Conservation (phyloP, 2,329 filamentous ascomycete genomes). For the Phaeosphaeriaceae sp. region DNA sequence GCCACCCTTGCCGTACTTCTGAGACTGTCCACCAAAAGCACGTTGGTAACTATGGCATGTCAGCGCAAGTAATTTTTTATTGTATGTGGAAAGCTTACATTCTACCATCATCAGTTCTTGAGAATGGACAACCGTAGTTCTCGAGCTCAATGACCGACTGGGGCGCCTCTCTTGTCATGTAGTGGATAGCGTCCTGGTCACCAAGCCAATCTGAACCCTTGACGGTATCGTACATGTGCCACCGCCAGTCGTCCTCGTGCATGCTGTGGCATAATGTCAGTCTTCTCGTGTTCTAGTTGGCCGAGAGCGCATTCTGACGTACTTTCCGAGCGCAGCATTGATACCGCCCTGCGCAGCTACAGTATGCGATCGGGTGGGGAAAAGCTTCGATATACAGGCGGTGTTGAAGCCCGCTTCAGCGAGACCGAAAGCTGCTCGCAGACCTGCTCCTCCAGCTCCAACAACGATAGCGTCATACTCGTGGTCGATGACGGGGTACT, state of each 20-base stretch:
- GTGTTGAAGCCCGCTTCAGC: slow-evolving; percentile 91
- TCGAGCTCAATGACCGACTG: slow-evolving; percentile 93
- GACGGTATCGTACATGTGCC: slow-evolving; percentile 99
- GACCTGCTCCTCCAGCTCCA: slow-evolving; percentile 80
- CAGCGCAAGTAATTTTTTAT: slow-evolving; percentile 4
- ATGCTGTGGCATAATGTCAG: slow-evolving; percentile 62
- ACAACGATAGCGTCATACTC: slow-evolving; percentile 98
- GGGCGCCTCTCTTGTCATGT: slow-evolving; percentile 96
- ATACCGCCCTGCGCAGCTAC: slow-evolving; percentile 81
- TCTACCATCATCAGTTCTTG: slow-evolving; percentile 92
- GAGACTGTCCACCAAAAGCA: slow-evolving; percentile 96
- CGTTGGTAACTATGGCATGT: slow-evolving; percentile 78
- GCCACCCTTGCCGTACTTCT: slow-evolving; percentile 93
- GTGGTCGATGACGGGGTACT: slow-evolving; percentile 98
- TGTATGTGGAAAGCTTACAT: slow-evolving; percentile 64
- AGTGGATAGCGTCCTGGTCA: slow-evolving; percentile 97
- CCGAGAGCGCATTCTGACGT: slow-evolving; percentile 24
- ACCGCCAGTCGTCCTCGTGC: slow-evolving; percentile 98
- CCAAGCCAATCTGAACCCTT: slow-evolving; percentile 98
- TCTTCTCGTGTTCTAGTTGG: not conserved
- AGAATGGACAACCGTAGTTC: slow-evolving; percentile 97
- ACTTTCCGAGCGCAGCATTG: slow-evolving; percentile 85
- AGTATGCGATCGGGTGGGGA: slow-evolving; percentile 85
- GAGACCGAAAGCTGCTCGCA: slow-evolving; percentile 84
- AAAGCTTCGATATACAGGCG: slow-evolving; percentile 85